Conservation (phyloP, 306 rosid genomes). For the Medicago lupulina region DNA sequence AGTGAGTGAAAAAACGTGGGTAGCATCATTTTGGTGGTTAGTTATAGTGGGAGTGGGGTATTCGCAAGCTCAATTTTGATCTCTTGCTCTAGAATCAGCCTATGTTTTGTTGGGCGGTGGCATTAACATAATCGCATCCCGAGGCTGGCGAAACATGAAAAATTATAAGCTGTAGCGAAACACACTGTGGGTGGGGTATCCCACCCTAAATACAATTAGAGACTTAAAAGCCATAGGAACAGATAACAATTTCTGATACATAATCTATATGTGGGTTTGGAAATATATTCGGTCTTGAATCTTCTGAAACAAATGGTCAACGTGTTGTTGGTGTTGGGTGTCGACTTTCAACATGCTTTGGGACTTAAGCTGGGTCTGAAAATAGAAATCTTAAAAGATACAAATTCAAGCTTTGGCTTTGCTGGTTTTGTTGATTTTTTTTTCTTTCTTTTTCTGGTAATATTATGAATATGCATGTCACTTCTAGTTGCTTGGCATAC, state of each 20-base stretch:
- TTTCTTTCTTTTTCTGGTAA: conserved; percentile 11
- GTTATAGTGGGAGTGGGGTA: not conserved
- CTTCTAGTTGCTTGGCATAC: not conserved
- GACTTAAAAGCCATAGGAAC: not conserved
- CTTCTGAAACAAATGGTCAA: conserved; percentile 8
- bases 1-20: not conserved
- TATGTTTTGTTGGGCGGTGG: not conserved
- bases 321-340: conserved; percentile 6
- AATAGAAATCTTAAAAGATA: not conserved
- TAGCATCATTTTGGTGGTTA: conserved; percentile 20
- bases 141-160: not conserved
- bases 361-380: not conserved
- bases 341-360: not conserved
- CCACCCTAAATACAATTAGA: not conserved
- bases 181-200: not conserved
- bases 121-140: not conserved
- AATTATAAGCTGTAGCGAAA: not conserved
- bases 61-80: not conserved
- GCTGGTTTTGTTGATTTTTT: not conserved
- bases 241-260: not conserved
- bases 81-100: not conserved
- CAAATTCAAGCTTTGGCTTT: not conserved
- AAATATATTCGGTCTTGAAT: conserved; percentile 8
- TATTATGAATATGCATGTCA: not conserved
- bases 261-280: conserved; percentile 3